Evolutionary conservation across 805 yeast genomes (phyloP).

Genomic region (Tetrapisispora taiwanensis): DNA sequence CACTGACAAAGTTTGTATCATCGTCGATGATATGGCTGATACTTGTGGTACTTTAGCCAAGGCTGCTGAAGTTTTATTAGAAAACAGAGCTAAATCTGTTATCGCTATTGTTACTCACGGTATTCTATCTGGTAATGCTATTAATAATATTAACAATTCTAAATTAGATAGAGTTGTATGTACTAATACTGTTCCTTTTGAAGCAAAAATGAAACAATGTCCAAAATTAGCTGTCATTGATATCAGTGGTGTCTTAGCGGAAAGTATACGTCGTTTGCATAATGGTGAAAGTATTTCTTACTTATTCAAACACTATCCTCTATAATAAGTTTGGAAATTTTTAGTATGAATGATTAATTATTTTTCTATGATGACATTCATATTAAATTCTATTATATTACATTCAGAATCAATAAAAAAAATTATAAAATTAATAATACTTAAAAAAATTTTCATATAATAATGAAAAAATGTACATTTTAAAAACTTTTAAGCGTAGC

Average conservation of each 20-base stretch:
- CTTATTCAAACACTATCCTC: slow-evolving; percentile 40
- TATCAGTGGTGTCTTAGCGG: slow-evolving; percentile 80
- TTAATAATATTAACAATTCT: slow-evolving; percentile 57
- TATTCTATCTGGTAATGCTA: slow-evolving; percentile 77
- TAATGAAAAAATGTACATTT: not conserved
- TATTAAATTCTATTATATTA: not conserved
- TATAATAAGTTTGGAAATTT: slow-evolving; percentile 4
- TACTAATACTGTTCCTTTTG: slow-evolving; percentile 87
- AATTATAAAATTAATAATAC: not conserved
- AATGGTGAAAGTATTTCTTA: slow-evolving; percentile 87
- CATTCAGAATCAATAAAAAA: not conserved
- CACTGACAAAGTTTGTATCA: slow-evolving; percentile 63
- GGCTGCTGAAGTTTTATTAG: slow-evolving; percentile 80
- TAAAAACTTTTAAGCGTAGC: not conserved
- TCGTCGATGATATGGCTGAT: slow-evolving; percentile 97
- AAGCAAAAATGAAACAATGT: slow-evolving; percentile 38
- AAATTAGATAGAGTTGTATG: slow-evolving; percentile 69
- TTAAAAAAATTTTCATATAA: not conserved
- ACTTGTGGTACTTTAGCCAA: slow-evolving; percentile 95
- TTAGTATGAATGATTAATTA: not conserved
- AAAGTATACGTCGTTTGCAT: slow-evolving; percentile 86
- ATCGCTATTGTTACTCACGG: slow-evolving; percentile 96
- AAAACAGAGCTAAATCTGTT: slow-evolving; percentile 73
- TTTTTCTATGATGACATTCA: not conserved
- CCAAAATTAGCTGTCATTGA: slow-evolving; percentile 73